Conservation (phyloP, 495 filamentous ascomycete genomes). For the Achaetomiella virescens region DNA sequence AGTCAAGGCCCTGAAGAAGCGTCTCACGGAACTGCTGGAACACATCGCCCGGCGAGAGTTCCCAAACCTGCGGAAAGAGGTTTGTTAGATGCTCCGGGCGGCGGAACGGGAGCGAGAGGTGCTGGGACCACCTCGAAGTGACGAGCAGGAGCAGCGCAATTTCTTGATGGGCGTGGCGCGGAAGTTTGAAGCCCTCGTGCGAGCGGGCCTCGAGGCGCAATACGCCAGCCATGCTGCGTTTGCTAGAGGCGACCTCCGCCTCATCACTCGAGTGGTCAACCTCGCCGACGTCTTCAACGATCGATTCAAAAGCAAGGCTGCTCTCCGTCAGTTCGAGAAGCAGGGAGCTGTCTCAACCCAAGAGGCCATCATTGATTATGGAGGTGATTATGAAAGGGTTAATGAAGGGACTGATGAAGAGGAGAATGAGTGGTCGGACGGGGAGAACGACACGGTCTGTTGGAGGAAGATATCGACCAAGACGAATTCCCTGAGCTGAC, state of each 20-base stretch:
- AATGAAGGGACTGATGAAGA: no score
- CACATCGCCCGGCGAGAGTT: conserved; percentile 44
- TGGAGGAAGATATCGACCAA: neutral
- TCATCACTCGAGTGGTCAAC: conserved; percentile 40
- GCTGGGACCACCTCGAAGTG: conserved; percentile 41
- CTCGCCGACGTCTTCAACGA: conserved; percentile 18
- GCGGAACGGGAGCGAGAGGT: conserved; percentile 26
- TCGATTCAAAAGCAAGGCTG: conserved; percentile 4
- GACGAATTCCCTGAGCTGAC: conserved; percentile 17
- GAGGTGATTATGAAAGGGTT: no score
- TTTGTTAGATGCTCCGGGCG: conserved; percentile 32
- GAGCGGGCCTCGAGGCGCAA: conserved; percentile 34
- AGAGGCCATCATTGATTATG: no score
- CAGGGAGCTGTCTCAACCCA: no score
- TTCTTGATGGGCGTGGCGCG: conserved; percentile 38
- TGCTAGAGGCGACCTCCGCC: conserved; percentile 26
- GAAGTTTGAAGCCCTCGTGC: conserved; percentile 37
- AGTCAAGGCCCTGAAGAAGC: conserved; percentile 39
- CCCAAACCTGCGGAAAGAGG: conserved; percentile 39
- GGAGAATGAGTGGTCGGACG: no score
- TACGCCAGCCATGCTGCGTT: conserved; percentile 39
- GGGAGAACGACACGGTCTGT: neutral
- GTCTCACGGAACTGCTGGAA: conserved; percentile 37
- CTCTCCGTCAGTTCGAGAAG: neutral
- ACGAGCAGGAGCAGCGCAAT: conserved; percentile 35